These are phyloP conservation scores for Hansfordia pulvinata DNA, from an alignment of 2,329 filamentous ascomycete genomes.

Conservation along the genomic window DNA sequence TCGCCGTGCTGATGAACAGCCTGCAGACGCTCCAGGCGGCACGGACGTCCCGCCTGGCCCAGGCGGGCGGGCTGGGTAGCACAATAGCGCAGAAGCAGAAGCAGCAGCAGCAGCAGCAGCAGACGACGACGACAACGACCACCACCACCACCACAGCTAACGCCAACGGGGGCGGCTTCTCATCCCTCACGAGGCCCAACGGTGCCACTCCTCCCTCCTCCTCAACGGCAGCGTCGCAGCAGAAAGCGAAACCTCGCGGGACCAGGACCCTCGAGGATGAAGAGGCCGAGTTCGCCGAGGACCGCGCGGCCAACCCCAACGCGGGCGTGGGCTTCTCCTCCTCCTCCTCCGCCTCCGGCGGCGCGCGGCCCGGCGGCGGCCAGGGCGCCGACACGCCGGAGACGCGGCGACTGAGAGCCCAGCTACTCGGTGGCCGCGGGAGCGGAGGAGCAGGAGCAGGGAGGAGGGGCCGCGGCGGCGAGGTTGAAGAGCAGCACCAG, in stretches of 20 bases:
- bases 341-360: too few species aligned
- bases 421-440: background rate
- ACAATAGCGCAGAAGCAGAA: conserved; percentile 1
- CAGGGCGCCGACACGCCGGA: background rate
- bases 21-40: conserved; percentile 9
- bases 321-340: conserved; percentile 11
- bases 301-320: conserved; percentile 13
- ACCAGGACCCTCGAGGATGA: conserved; percentile 7
- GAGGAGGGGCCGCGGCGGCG: conserved; percentile 1
- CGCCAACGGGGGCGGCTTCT: background rate
- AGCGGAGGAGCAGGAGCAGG: background rate
- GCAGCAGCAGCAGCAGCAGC: too few species aligned
- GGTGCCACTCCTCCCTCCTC: conserved; percentile 1
- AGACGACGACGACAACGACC: background rate
- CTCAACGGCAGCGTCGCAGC: conserved; percentile 2
- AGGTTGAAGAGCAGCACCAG: too few species aligned
- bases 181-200: background rate
- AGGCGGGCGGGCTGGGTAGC: too few species aligned
- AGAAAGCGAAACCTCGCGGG: too few species aligned
- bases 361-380: background rate
- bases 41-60: background rate
- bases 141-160: background rate
- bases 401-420: background rate
- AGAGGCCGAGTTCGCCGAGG: conserved; percentile 10
- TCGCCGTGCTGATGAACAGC: conserved; percentile 15